These are phyloP conservation scores for Silene conica DNA, from an alignment of 148 eudicot genomes.

Conservation along the genomic window DNA sequence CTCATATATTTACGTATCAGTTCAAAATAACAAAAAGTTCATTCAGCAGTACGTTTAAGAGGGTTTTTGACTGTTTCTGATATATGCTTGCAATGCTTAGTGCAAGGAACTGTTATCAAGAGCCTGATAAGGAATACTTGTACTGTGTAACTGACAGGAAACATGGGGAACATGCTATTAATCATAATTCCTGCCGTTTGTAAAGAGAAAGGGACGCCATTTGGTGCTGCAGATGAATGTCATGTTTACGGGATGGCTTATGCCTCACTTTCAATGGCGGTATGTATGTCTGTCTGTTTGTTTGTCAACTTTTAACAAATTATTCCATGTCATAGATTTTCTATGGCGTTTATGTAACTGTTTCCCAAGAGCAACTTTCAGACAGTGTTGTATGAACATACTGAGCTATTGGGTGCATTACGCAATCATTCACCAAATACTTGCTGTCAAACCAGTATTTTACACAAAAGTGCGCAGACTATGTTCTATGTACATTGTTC, in stretches of 20 bases:
- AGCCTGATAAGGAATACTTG: background rate
- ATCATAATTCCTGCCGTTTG: conserved; percentile 85
- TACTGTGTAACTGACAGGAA: conserved; percentile 40
- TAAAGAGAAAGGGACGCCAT: conserved; percentile 71
- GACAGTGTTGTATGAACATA: background rate
- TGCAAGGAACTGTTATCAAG: background rate
- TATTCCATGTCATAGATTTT: background rate
- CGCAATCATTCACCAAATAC: too few relatives aligned
- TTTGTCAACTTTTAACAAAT: background rate
- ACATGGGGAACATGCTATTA: conserved; percentile 67
- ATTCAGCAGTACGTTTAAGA: too few relatives aligned
- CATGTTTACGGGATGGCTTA: conserved; percentile 58
- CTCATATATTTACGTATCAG: too few relatives aligned
- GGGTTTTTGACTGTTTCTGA: too few relatives aligned
- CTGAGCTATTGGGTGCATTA: too few relatives aligned
- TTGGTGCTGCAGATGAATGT: conserved; percentile 63
- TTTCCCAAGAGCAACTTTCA: background rate
- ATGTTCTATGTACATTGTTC: background rate
- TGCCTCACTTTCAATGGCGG: conserved; percentile 92
- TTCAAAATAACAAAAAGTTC: too few relatives aligned
- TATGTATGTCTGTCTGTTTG: conserved; percentile 33
- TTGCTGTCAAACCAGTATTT: background rate
- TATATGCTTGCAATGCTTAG: too few relatives aligned
- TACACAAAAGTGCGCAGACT: background rate
- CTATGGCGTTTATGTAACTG: background rate